Evolutionary conservation across 768 basidiomycete genomes (phyloP).

Genomic region (Podaxis mareebaensis): DNA sequence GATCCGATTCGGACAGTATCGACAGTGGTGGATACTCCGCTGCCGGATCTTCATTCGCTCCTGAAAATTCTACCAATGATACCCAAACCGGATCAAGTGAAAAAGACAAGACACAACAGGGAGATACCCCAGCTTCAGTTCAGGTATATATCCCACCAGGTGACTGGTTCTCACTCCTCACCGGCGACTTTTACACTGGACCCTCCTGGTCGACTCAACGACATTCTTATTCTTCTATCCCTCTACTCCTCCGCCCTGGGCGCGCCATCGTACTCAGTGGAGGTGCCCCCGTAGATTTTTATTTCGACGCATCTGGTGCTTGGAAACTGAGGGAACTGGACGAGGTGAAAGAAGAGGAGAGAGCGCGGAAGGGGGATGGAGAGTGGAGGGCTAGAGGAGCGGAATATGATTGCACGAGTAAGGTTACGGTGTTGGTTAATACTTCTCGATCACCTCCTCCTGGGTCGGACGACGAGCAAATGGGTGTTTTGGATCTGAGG

Average conservation of each 20-base stretch:
- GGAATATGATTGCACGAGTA: conserved; percentile 7
- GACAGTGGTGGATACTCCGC: conserved; percentile 18
- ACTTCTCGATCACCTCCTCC: not conserved
- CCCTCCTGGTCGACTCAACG: conserved; percentile 29
- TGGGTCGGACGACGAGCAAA: not conserved
- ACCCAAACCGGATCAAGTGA: not conserved
- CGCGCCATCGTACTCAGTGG: conserved; percentile 25
- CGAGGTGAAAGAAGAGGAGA: not conserved
- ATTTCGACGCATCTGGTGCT: not conserved
- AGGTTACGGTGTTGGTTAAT: conserved; percentile 8
- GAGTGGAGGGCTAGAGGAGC: conserved; percentile 4
- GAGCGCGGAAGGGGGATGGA: conserved; percentile 1
- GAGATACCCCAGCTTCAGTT: conserved; percentile 10
- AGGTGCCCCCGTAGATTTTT: not conserved
- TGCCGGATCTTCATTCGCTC: not conserved
- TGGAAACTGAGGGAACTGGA: conserved; percentile 1
- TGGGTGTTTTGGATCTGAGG: not conserved
- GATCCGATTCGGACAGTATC: not conserved
- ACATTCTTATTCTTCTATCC: conserved; percentile 30
- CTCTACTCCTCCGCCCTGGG: conserved; percentile 30
- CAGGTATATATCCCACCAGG: conserved; percentile 33
- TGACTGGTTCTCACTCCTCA: conserved; percentile 31
- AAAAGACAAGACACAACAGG: not conserved
- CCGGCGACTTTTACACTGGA: conserved; percentile 28
- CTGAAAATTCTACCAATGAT: not conserved